phyloP scores from a whole-genome alignment of 2,329 filamentous ascomycete genomes.

The Paraphoma sp. region DNA sequence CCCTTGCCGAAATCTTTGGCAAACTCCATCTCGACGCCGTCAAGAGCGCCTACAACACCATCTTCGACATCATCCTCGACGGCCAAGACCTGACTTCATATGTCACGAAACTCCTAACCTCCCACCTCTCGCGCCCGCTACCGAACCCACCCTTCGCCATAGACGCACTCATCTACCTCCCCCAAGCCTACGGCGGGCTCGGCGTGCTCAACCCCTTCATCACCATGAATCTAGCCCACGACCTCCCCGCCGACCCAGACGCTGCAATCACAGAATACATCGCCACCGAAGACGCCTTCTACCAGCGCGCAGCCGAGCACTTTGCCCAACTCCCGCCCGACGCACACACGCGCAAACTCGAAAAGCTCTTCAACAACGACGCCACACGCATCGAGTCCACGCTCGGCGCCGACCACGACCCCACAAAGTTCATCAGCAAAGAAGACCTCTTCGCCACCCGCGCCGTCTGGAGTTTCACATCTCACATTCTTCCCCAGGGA shows the following conservation, averaged over 20 bases:
- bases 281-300: conserved; percentile 25
- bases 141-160: conserved; percentile 11
- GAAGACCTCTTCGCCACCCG: conserved; percentile 19
- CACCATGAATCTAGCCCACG: conserved; percentile 24
- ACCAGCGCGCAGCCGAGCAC: conserved; percentile 14
- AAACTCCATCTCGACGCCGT: conserved; percentile 30
- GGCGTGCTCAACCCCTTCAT: conserved; percentile 38
- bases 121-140: conserved; percentile 5
- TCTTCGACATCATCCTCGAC: conserved; percentile 31
- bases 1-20: conserved; percentile 33
- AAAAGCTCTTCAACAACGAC: conserved; percentile 21
- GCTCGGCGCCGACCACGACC: neutral
- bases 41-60: conserved; percentile 27
- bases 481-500: neutral
- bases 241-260: conserved; percentile 11
- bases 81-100: conserved; percentile 24
- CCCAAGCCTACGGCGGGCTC: conserved; percentile 35
- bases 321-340: conserved; percentile 18
- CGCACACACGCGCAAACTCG: conserved; percentile 15
- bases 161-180: conserved; percentile 37
- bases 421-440: conserved; percentile 16
- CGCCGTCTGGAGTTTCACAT: conserved; percentile 7
- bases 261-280: conserved; percentile 16
- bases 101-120: conserved; percentile 20
- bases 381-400: conserved; percentile 7